Percentiles rank a stretch among this genome's conserved stretches.
Conservation (phyloP, 305 asterid species). For the Fraxinus dipetala region DNA sequence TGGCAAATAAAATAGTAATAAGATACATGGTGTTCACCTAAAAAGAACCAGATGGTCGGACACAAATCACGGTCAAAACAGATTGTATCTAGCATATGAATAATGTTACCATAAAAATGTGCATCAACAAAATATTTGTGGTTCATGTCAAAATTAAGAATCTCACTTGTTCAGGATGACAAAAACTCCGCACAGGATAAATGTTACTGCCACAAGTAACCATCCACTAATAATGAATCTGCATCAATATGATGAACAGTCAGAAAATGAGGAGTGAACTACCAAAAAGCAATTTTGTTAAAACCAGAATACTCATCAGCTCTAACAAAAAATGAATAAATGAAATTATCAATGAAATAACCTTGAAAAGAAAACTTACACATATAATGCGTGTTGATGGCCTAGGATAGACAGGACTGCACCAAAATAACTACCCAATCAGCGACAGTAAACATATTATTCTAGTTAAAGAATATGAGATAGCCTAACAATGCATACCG, state of each 20-base stretch:
- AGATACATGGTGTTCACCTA: neutral
- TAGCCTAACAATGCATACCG: constrained; percentile 46
- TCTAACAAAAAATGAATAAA: neutral
- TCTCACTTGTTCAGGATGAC: constrained; percentile 77
- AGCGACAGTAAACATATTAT: constrained; percentile 13
- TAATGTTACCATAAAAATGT: neutral
- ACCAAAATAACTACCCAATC: constrained; percentile 12
- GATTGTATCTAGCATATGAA: neutral
- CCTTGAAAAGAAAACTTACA: constrained; percentile 45
- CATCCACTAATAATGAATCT: constrained; percentile 91
- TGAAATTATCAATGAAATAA: constrained; percentile 8
- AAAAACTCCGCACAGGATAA: constrained; percentile 78
- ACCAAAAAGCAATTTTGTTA: neutral
- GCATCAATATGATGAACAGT: constrained; percentile 26
- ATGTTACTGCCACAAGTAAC: constrained; percentile 80
- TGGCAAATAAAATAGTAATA: neutral
- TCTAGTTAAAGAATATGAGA: neutral
- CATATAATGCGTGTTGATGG: constrained; percentile 64
- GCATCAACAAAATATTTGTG: neutral
- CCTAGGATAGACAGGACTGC: constrained; percentile 82
- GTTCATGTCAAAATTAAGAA: constrained; percentile 12
- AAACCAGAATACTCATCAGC: neutral
- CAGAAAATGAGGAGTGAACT: constrained; percentile 5
- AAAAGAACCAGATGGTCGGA: neutral
- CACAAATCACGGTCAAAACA: neutral